These are phyloP conservation scores for Botryotinia narcissicola DNA, from an alignment of 2,329 filamentous ascomycete genomes.

Conservation along the genomic window DNA sequence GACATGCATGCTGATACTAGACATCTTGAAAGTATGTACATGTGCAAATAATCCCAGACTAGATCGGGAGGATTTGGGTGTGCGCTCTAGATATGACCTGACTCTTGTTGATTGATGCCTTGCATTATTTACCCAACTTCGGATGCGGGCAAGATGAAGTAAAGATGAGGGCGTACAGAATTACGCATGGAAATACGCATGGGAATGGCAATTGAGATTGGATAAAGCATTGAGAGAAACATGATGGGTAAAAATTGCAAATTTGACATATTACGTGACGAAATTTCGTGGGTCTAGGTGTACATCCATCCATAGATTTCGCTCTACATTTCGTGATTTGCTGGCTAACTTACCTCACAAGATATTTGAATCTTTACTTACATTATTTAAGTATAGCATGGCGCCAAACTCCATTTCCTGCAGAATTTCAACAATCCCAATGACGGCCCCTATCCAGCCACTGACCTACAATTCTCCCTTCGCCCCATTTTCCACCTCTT, in stretches of 20 bases:
- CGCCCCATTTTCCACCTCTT: background rate
- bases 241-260: background rate
- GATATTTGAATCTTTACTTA: background rate
- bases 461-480: background rate
- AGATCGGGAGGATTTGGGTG: background rate
- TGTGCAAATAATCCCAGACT: background rate
- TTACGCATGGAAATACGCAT: background rate
- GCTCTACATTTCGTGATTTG: background rate
- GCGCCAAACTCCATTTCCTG: background rate
- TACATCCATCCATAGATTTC: background rate
- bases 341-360: background rate
- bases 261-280: background rate
- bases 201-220: background rate
- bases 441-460: background rate
- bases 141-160: background rate
- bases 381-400: background rate
- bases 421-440: background rate
- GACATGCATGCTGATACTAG: background rate
- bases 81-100: background rate
- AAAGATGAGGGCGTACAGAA: background rate
- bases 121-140: background rate
- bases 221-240: background rate
- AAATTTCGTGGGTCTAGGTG: background rate
- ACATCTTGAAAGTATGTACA: background rate
- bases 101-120: background rate